Evolutionary conservation across 306 rosid species (phyloP), one percentile per base, ranked within the genome.

Genomic region (Bauhinia variegata): DNA sequence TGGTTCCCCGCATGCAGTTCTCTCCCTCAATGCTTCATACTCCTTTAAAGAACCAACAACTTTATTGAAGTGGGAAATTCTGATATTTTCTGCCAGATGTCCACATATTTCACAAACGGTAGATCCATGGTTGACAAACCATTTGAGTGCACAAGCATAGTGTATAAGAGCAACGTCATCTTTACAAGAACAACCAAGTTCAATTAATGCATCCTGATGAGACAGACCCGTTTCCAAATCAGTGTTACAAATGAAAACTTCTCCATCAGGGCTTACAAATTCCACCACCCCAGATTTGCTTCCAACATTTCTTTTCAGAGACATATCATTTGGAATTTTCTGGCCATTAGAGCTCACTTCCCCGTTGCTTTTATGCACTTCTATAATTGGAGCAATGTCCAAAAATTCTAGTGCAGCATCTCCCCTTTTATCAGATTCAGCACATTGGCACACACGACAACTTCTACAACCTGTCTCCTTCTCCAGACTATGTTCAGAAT

Each of bases 391-490:
- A 52, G 63, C 6, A 16, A 93, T 86, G 43, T 85, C 95, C 71
- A 93, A 70, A 75, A 84, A 83, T 69, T 77, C 95, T 74, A 93
- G 75, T 0, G 82, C 96, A 10, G 79, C 85, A 71, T 93, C 97
- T 43, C 95, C 99, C 73, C 84, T 80, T 72, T 84, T 85, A 74
- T 93, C 99, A 48, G 99, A 88, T 70, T 93, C 99, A 28, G 75
- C 54, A 68, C 99, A 88, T 36, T 93, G 99, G 80, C 99, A 93
- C 60, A 93, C 99, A n/a, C 98, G 98, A 68, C 99, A 93, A 47
- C 75, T 80, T 30, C 73, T 65, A 72, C 78, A 54, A 17, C 86
- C 82, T 2, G 60, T 64, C 30, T 89, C 97, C 70, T 46, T 82
- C 57, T 85, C 96, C n/a, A 82, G 28, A 70, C 93, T 87, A 68